Conservation (phyloP, 2,329 filamentous ascomycete species). For the Pyrenophora graminea region DNA sequence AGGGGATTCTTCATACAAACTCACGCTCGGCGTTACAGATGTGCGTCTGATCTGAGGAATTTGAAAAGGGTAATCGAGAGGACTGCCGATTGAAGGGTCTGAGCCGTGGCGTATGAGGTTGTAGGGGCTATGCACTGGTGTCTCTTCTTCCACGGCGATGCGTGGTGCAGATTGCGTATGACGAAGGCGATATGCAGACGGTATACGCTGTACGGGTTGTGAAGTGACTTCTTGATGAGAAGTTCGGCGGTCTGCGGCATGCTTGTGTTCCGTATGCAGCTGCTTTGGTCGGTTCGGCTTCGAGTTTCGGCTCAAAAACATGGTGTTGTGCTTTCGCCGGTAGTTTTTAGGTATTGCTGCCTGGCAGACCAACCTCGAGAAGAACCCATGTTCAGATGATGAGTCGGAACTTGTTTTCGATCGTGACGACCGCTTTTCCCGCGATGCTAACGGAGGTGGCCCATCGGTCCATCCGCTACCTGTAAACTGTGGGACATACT, state of each 20-base stretch:
- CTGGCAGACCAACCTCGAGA: conserved; percentile 20
- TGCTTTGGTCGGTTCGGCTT: conserved; percentile 1
- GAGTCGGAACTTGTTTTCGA: conserved; percentile 11
- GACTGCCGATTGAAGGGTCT: conserved; percentile 17
- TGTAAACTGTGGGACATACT: background rate
- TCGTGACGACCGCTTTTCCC: conserved; percentile 1
- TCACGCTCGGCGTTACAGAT: conserved; percentile 3
- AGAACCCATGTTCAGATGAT: conserved; percentile 7
- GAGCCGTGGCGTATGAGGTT: conserved; percentile 11
- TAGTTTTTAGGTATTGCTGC: conserved; percentile 9
- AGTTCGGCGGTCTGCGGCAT: background rate
- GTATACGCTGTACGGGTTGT: conserved; percentile 13
- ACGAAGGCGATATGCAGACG: conserved; percentile 12
- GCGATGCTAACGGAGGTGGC: background rate
- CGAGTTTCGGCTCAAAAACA: conserved; percentile 4
- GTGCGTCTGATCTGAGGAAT: conserved; percentile 10
- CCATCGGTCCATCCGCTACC: conserved; percentile 7
- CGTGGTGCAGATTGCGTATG: conserved; percentile 13
- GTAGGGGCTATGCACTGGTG: background rate
- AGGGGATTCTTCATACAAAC: background rate
- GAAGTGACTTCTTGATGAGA: background rate
- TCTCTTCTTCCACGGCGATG: conserved; percentile 1
- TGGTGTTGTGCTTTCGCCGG: conserved; percentile 6
- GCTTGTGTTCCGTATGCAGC: background rate
- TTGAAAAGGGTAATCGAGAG: conserved; percentile 10